Evolutionary conservation across 164 flowering plant genomes (phyloP).

Genomic region (Houttuynia cordata): DNA sequence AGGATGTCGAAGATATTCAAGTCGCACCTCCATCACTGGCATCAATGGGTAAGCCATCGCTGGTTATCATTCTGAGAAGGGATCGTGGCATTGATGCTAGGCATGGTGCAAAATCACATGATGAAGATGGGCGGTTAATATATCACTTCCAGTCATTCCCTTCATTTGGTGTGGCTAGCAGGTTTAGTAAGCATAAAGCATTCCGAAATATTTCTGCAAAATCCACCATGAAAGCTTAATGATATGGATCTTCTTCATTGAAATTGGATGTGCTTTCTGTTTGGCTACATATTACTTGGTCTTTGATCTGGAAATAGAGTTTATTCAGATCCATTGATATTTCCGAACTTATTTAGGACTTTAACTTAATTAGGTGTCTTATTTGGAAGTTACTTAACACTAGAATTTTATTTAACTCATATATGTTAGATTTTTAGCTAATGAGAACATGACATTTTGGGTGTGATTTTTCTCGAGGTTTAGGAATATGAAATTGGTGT

Average conservation of each 20-base stretch:
- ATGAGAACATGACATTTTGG: too few relatives aligned
- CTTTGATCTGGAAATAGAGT: too few relatives aligned
- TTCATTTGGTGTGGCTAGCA: slow-evolving; percentile 58
- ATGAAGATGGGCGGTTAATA: slow-evolving; percentile 69
- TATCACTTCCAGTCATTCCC: slow-evolving; percentile 69
- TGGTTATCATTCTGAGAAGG: slow-evolving; percentile 42
- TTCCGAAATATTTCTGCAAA: not conserved
- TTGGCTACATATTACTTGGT: too few relatives aligned
- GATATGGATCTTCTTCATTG: not conserved
- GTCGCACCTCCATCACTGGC: slow-evolving; percentile 52
- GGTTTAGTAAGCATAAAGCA: slow-evolving; percentile 21
- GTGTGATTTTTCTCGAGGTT: too few relatives aligned
- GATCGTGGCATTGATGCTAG: slow-evolving; percentile 65
- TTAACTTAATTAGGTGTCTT: too few relatives aligned
- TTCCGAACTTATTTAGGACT: too few relatives aligned
- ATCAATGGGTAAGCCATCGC: slow-evolving; percentile 64
- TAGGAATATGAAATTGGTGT: too few relatives aligned
- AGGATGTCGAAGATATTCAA: slow-evolving; percentile 69
- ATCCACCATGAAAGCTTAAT: not conserved
- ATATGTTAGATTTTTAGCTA: too few relatives aligned
- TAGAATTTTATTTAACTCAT: too few relatives aligned
- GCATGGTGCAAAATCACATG: slow-evolving; percentile 70
- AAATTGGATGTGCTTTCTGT: not conserved
- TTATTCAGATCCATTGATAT: too few relatives aligned
- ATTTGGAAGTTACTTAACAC: too few relatives aligned